Evolutionary conservation across 2,329 filamentous ascomycete genomes (phyloP).

Genomic region (Stachybotrys echinatus): DNA sequence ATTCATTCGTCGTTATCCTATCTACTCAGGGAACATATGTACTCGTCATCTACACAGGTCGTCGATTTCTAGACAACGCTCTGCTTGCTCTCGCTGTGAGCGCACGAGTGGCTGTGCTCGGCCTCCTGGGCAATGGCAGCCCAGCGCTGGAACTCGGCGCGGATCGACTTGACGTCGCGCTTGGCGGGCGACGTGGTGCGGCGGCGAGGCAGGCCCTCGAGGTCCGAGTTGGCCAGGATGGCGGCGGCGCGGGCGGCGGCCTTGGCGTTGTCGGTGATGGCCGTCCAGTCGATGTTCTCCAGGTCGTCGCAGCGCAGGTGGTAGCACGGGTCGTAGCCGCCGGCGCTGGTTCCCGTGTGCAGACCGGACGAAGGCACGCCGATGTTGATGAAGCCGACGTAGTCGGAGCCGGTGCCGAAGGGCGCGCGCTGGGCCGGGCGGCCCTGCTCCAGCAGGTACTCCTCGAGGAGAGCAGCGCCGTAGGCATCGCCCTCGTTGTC

Average conservation of each 20-base stretch:
- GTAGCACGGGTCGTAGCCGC: constrained; percentile 28
- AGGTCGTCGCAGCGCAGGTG: constrained; percentile 34
- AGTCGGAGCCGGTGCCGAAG: constrained; percentile 32
- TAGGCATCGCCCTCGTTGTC: constrained; percentile 30
- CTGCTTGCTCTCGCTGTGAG: constrained; percentile 14
- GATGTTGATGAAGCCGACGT: constrained; percentile 32
- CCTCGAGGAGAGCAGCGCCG: constrained; percentile 26
- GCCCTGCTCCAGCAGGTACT: constrained; percentile 20
- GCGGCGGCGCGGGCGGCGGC: constrained; percentile 48
- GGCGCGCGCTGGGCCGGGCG: constrained; percentile 12
- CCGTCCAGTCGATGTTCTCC: constrained; percentile 34
- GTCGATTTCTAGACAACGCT: constrained; percentile 11
- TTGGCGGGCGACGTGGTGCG: constrained; percentile 21
- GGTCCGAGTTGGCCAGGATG: constrained; percentile 26
- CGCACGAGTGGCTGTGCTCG: constrained; percentile 21
- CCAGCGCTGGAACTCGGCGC: constrained; percentile 17
- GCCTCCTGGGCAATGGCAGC: constrained; percentile 15
- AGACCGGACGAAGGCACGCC: constrained; percentile 35
- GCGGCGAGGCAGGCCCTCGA: constrained; percentile 26
- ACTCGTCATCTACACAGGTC: not conserved
- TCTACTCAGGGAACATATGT: not conserved
- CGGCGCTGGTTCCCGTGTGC: constrained; percentile 31
- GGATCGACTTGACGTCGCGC: constrained; percentile 15
- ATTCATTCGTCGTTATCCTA: not conserved
- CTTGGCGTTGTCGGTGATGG: constrained; percentile 30